These are phyloP conservation scores for Stropharia rugosoannulata DNA, from an alignment of 768 basidiomycete genomes.

Conservation along the genomic window DNA sequence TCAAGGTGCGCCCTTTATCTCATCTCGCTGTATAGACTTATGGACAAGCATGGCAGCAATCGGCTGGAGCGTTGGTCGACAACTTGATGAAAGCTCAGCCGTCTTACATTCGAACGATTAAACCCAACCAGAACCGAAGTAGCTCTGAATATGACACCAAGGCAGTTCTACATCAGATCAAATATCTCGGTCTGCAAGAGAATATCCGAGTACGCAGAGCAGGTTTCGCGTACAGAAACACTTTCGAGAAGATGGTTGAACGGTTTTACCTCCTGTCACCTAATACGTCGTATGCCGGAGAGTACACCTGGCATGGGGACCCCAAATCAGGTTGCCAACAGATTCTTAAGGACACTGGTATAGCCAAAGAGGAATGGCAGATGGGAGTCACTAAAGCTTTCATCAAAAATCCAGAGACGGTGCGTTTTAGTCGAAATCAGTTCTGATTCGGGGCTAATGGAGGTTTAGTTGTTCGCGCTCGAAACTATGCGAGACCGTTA, in stretches of 20 bases:
- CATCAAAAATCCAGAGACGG: constrained; percentile 99
- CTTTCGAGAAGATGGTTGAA: constrained; percentile 99
- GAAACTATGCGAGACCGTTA: constrained; percentile 99
- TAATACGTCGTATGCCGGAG: constrained; percentile 95
- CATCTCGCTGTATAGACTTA: neutral
- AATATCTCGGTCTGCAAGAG: constrained; percentile 97
- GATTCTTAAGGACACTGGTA: constrained; percentile 94
- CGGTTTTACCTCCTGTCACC: constrained; percentile 95
- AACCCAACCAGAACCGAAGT: constrained; percentile 97
- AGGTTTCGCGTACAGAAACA: constrained; percentile 97
- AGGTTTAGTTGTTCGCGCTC: constrained; percentile 83
- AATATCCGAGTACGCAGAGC: constrained; percentile 97
- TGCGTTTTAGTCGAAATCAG: constrained; percentile 31
- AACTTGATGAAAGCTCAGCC: constrained; percentile 98
- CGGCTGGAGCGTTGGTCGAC: constrained; percentile 94
- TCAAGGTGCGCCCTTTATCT: constrained; percentile 59
- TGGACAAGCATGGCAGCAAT: constrained; percentile 47
- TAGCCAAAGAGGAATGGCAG: constrained; percentile 97
- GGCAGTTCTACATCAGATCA: constrained; percentile 97
- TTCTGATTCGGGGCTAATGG: constrained; percentile 3
- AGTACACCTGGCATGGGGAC: constrained; percentile 96
- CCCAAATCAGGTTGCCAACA: constrained; percentile 87
- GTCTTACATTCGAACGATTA: constrained; percentile 98
- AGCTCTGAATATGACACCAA: constrained; percentile 90
- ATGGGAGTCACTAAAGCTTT: constrained; percentile 99